Evolutionary conservation across 2,329 filamentous ascomycete genomes (phyloP).

Genomic region (Calonectria naviculata): DNA sequence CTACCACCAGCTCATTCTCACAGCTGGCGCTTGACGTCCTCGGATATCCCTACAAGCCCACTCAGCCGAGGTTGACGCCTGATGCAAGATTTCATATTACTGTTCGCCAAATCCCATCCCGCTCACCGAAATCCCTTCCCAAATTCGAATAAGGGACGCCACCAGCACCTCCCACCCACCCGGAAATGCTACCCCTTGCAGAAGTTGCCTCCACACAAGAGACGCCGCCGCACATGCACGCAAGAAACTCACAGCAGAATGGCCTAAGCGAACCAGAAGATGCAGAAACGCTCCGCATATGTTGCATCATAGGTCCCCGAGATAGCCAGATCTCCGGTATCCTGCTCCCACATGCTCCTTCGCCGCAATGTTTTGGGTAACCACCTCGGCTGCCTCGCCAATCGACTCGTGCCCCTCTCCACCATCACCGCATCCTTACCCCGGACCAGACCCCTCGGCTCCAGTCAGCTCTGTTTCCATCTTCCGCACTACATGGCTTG

Average conservation of each 20-base stretch:
- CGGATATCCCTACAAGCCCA: no score
- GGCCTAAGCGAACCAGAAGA: neutral
- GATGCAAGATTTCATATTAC: neutral
- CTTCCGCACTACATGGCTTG: neutral
- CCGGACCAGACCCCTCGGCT: no score
- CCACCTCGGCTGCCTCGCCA: slow-evolving; percentile 19
- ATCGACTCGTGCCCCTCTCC: neutral
- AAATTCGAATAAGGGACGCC: neutral
- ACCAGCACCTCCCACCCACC: neutral
- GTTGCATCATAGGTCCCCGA: slow-evolving; percentile 5
- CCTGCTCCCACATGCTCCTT: slow-evolving; percentile 21
- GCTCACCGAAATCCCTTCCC: neutral
- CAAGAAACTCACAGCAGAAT: neutral
- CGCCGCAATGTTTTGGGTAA: neutral
- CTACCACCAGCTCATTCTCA: no score
- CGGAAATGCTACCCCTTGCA: slow-evolving; percentile 19
- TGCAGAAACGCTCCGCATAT: neutral
- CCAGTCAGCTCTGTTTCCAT: neutral
- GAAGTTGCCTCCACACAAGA: neutral
- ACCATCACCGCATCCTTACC: neutral
- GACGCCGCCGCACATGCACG: neutral
- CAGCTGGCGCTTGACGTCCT: no score
- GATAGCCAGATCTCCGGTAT: neutral
- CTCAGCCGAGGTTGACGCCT: neutral
- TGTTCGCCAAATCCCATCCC: neutral